These are phyloP conservation scores for Kazachstania taianensis DNA, from an alignment of 805 yeast species.

Conservation along the genomic window DNA sequence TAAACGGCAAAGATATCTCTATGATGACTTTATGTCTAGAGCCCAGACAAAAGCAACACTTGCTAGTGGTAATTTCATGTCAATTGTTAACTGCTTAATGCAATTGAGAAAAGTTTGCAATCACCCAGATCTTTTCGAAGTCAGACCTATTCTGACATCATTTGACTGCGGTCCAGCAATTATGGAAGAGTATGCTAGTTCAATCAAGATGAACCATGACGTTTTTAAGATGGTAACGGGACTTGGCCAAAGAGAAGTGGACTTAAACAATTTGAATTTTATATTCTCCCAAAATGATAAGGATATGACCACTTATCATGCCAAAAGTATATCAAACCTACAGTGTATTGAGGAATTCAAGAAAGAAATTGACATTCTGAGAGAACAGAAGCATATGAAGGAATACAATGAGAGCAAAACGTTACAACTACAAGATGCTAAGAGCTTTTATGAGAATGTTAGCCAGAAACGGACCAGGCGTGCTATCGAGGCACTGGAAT, in stretches of 20 bases:
- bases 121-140: conserved; percentile 94
- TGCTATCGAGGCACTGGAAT: conserved; percentile 44
- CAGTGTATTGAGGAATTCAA: conserved; percentile 40
- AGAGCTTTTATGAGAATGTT: conserved; percentile 49
- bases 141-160: conserved; percentile 87
- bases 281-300: conserved; percentile 39
- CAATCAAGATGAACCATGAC: conserved; percentile 33
- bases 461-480: conserved; percentile 43
- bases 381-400: conserved; percentile 16
- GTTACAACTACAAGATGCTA: conserved; percentile 30
- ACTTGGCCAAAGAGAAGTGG: conserved; percentile 21
- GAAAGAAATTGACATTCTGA: conserved; percentile 36
- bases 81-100: conserved; percentile 95
- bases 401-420: conserved; percentile 6
- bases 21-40: conserved; percentile 95
- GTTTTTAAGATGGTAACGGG: conserved; percentile 6
- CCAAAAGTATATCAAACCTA: conserved; percentile 34
- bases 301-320: conserved; percentile 36
- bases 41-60: conserved; percentile 91
- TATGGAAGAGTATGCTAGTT: conserved; percentile 35
- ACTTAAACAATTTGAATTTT: conserved; percentile 53
- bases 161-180: conserved; percentile 65
- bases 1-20: conserved; percentile 80
- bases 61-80: conserved; percentile 87
- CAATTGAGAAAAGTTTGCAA: conserved; percentile 93